Percentiles rank a stretch among this genome's conserved stretches.
Evolutionary conservation across 2,329 filamentous ascomycete species (phyloP).

Genomic region (Fusarium nurragi): DNA sequence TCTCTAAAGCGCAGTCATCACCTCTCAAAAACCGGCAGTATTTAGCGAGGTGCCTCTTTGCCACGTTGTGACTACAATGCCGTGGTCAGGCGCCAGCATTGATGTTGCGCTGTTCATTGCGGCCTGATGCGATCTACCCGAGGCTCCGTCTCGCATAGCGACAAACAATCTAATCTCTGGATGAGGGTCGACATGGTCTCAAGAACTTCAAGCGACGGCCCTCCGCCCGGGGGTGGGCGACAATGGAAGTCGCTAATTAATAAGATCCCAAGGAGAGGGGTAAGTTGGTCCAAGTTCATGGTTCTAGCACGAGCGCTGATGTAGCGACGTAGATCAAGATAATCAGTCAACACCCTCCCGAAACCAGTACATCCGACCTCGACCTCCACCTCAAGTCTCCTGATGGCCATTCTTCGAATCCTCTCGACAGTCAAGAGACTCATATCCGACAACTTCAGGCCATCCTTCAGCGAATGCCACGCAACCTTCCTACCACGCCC

Average conservation of each 20-base stretch:
- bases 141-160: constrained; percentile 22
- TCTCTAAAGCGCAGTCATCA: neutral
- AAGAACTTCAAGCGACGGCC: constrained; percentile 45
- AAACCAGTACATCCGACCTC: constrained; percentile 44
- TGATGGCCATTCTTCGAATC: constrained; percentile 40
- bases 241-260: constrained; percentile 33
- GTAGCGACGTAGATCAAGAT: constrained; percentile 6
- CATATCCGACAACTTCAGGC: constrained; percentile 50
- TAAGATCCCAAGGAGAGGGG: constrained; percentile 30
- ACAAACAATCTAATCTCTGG: constrained; percentile 24
- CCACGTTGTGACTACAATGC: constrained; percentile 41
- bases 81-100: constrained; percentile 39
- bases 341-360: constrained; percentile 29
- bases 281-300: constrained; percentile 12
- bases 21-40: constrained; percentile 6
- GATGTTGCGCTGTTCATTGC: constrained; percentile 38
- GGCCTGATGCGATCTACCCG: constrained; percentile 40
- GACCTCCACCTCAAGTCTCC: constrained; percentile 39
- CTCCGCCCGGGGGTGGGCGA: constrained; percentile 27
- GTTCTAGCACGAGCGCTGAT: constrained; percentile 5
- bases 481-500: constrained; percentile 46
- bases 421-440: constrained; percentile 46
- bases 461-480: constrained; percentile 49
- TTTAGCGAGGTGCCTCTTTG: constrained; percentile 37
- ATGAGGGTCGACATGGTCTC: constrained; percentile 45